Evolutionary conservation across 2,329 filamentous ascomycete genomes (phyloP), one percentile per base, ranked within the genome.

Genomic region (Phyllachora maydis): DNA sequence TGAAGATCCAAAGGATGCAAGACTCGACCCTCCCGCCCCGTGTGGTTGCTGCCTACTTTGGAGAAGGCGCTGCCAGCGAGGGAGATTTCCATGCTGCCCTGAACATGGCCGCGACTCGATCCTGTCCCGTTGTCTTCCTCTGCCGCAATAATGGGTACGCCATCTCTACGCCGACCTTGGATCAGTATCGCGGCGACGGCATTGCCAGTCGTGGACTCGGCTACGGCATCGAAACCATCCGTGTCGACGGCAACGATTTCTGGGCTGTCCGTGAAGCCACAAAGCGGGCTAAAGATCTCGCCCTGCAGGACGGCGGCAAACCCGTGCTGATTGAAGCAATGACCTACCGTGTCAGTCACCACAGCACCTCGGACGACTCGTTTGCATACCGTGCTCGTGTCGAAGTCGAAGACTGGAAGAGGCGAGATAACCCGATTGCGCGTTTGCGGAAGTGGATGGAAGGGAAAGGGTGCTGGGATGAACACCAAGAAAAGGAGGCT

Each of bases 301-400:
- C 85, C 0, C 59, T 95, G 3, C 56, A 74, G 26, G 69, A 78
- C 20, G 79, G 78, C n/a, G 77, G 79, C 4, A 68, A 65, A 31
- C 82, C 81, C 0, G 65, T 98, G 0, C 54, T 98, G 6, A 74
- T 98, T 19, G 88, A 98, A 50, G 82, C 82, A 26, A 91, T 98
- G 78, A 85, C 78, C 13, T 98, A 98, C 50, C 81, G 88, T n/a
- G 83, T 95, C 20, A 85, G 78, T 5, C 45, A 98, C 43, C 88
- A 98, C 52, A 92, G 81, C 47, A 98, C 88, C 1, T 88, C 77
- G 1, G 88, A 98, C 41, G 88, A 98, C 49, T 88, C 77, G 14
- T 98, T 93, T 40, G 88, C 88, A 1, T 98, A 98, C 52, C 75
- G 88, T 6, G 82, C 83, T 2, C 69, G 75, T 14, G 71, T 93